Evolutionary conservation across 2,329 filamentous ascomycete genomes (phyloP).

Genomic region (Aspergillus versicolor): DNA sequence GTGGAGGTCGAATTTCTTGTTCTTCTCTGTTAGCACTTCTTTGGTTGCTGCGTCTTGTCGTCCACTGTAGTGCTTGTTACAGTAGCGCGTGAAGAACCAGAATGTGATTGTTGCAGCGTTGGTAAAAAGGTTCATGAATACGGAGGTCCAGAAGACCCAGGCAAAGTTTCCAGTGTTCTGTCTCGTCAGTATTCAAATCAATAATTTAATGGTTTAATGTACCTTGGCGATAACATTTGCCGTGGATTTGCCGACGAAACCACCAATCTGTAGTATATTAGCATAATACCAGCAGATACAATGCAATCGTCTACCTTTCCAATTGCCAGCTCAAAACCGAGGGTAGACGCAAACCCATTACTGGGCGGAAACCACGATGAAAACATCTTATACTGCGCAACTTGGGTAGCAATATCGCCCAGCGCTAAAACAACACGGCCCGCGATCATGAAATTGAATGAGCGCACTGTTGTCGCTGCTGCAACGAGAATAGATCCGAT

Average conservation of each 20-base stretch:
- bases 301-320: conserved; percentile 43
- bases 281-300: too few relatives aligned
- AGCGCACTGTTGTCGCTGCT: conserved; percentile 56
- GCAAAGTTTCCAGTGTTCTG: conserved; percentile 56
- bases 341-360: conserved; percentile 61
- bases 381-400: conserved; percentile 66
- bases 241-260: conserved; percentile 60
- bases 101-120: conserved; percentile 56
- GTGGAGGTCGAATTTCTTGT: conserved; percentile 55
- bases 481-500: conserved; percentile 60
- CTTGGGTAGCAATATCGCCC: conserved; percentile 64
- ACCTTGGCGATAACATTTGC: conserved; percentile 58
- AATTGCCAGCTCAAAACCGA: conserved; percentile 60
- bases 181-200: too few relatives aligned
- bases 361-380: conserved; percentile 64
- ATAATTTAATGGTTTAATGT: too few relatives aligned
- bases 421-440: conserved; percentile 57
- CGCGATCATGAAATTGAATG: conserved; percentile 61
- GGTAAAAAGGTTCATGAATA: conserved; percentile 65
- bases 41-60: conserved; percentile 57
- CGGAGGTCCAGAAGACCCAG: conserved; percentile 64
- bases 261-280: conserved; percentile 45
- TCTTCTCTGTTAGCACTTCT: conserved; percentile 60
- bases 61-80: conserved; percentile 48
- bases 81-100: conserved; percentile 56